Conservation (phyloP, 2,329 filamentous ascomycete species). For the Corinectria fuckeliana region DNA sequence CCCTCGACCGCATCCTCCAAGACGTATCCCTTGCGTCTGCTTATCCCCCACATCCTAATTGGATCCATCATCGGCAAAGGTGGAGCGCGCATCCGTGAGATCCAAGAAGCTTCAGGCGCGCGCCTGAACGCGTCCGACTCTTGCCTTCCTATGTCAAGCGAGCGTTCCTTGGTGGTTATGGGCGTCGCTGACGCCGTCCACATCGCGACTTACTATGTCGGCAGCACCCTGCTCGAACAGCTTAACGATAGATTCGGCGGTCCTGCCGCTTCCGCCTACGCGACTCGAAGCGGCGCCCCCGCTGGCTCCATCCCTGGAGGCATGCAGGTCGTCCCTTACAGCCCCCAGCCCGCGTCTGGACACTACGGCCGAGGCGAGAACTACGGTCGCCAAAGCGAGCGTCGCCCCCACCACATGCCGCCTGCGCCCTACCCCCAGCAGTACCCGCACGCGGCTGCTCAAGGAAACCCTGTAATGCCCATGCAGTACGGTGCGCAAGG, state of each 20-base stretch:
- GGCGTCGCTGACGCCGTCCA: slow-evolving; percentile 98
- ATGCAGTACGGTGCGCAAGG: slow-evolving; percentile 83
- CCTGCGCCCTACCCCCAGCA: slow-evolving; percentile 74
- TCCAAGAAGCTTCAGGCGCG: slow-evolving; percentile 96
- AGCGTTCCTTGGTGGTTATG: slow-evolving; percentile 96
- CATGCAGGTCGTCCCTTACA: slow-evolving; percentile 99
- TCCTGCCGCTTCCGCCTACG: slow-evolving; percentile 95
- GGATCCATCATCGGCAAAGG: slow-evolving; percentile 99
- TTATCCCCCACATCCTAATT: slow-evolving; percentile 96
- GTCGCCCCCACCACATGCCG: slow-evolving; percentile 77
- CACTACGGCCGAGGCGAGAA: slow-evolving; percentile 92
- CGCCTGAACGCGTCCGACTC: slow-evolving; percentile 96
- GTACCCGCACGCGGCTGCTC: slow-evolving; percentile 69
- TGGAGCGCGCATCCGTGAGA: slow-evolving; percentile 94
- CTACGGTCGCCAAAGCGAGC: slow-evolving; percentile 75
- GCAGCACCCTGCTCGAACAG: slow-evolving; percentile 96
- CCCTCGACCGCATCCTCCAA: slow-evolving; percentile 93
- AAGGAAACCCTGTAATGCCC: slow-evolving; percentile 67
- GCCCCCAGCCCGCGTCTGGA: slow-evolving; percentile 89
- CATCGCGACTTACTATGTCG: slow-evolving; percentile 98
- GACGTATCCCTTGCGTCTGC: slow-evolving; percentile 93
- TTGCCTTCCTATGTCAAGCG: slow-evolving; percentile 91
- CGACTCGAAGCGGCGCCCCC: slow-evolving; percentile 90
- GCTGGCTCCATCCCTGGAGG: slow-evolving; percentile 93
- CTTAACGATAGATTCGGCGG: slow-evolving; percentile 96